phyloP scores from a whole-genome alignment of 164 flowering plant species.

The Tetrastigma voinierianum region DNA sequence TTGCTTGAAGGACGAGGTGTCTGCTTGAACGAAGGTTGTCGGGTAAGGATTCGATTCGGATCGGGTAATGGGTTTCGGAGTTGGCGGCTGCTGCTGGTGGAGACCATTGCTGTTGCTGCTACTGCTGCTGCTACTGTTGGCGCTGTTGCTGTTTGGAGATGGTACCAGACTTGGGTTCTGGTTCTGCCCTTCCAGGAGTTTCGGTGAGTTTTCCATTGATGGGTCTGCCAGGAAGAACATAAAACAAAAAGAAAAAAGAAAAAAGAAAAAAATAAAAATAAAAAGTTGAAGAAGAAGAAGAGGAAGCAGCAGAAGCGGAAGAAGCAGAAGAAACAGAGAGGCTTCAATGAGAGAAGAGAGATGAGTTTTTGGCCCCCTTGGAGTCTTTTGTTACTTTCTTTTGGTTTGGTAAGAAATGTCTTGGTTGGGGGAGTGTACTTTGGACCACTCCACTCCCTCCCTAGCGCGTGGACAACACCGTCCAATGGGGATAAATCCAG shows the following conservation, averaged over 20 bases:
- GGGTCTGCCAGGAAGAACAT: constrained; percentile 5
- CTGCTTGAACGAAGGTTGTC: constrained; percentile 77
- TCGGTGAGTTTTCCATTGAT: constrained; percentile 38
- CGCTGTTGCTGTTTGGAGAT: constrained; percentile 24
- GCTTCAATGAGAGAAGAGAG: constrained; percentile 8
- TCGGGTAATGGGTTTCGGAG: constrained; percentile 39
- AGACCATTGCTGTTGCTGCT: constrained; percentile 19
- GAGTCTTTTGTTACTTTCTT: constrained; percentile 13
- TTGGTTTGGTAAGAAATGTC: constrained; percentile 39
- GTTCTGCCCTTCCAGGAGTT: constrained; percentile 17
- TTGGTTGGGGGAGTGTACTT: constrained; percentile 23
- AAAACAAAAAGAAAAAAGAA: constrained; percentile 5
- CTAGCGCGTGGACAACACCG: not conserved
- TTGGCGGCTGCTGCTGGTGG: constrained; percentile 11
- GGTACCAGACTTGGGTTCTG: constrained; percentile 22
- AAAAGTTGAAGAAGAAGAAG: not conserved
- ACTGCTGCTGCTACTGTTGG: constrained; percentile 27
- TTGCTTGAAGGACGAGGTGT: constrained; percentile 67
- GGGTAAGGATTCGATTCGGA: constrained; percentile 67
- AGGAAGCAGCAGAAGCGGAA: not conserved
- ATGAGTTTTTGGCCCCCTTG: constrained; percentile 4
- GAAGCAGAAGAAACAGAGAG: constrained; percentile 8
- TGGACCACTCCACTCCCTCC: not conserved
- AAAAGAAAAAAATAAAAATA: constrained; percentile 6
- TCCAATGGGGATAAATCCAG: not conserved